phyloP scores from a whole-genome alignment of 176 grass and related monocot genomes.

The Themeda triandra region DNA sequence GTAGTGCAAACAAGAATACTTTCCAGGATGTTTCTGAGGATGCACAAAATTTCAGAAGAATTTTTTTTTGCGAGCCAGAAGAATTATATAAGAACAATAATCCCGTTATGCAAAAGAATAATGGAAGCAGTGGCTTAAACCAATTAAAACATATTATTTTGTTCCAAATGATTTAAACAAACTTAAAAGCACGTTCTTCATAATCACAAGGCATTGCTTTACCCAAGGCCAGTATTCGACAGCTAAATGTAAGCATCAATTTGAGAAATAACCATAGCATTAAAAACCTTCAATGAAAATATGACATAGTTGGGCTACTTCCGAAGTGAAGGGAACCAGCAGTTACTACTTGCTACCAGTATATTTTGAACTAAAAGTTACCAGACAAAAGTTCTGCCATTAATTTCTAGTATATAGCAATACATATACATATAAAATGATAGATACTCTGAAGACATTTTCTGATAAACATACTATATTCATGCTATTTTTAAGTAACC shows the following conservation, averaged over 20 bases:
- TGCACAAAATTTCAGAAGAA: background rate
- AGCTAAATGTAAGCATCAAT: background rate
- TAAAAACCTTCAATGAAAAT: background rate
- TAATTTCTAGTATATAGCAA: background rate
- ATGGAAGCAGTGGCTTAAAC: background rate
- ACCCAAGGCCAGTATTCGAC: background rate
- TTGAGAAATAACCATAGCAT: background rate
- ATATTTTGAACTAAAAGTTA: background rate
- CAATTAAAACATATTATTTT: background rate
- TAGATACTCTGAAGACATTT: background rate
- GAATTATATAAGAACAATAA: background rate
- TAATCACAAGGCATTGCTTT: background rate
- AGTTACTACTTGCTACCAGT: background rate
- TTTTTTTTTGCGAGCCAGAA: no score
- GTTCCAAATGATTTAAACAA: background rate
- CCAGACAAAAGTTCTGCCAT: background rate
- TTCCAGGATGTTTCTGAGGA: background rate
- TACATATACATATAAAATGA: background rate
- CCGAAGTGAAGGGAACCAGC: background rate
- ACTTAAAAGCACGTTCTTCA: background rate
- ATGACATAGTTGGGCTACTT: background rate
- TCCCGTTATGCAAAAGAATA: background rate
- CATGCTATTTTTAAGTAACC: background rate
- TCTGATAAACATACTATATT: background rate
- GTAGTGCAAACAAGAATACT: no score